A percentile compares a stretch with the other conserved stretches of the same genome.
phyloP scores from a whole-genome alignment of 2,329 filamentous ascomycete genomes.

The Trichoderma polysporum region DNA sequence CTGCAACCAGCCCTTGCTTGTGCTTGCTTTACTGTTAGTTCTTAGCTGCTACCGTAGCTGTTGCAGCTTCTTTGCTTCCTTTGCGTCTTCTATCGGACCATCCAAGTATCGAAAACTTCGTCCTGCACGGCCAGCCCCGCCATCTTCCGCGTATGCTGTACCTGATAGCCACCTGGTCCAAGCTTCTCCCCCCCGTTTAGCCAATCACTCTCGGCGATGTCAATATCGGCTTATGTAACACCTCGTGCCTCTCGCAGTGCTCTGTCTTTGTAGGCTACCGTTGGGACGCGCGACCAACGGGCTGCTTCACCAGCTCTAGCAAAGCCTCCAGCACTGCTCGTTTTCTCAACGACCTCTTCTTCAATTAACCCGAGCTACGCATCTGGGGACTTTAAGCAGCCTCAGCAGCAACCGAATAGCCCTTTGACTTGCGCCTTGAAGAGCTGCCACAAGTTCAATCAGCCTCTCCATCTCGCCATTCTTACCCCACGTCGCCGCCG shows the following conservation, averaged over 20 bases:
- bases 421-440: neutral
- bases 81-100: neutral
- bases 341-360: neutral
- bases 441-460: constrained; percentile 1
- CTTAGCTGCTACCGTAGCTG: neutral
- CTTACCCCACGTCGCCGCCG: constrained; percentile 16
- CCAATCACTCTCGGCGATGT: constrained; percentile 32
- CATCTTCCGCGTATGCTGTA: neutral
- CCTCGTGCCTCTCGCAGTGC: neutral
- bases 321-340: neutral
- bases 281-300: constrained; percentile 36
- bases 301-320: constrained; percentile 22
- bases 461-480: neutral
- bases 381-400: neutral
- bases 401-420: neutral
- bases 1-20: constrained; percentile 9
- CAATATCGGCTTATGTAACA: constrained; percentile 33
- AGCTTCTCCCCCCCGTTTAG: neutral
- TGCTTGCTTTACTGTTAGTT: neutral
- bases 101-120: neutral
- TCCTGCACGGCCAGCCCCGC: neutral
- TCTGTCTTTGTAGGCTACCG: constrained; percentile 35
- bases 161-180: constrained; percentile 3
- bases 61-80: neutral
- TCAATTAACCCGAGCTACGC: neutral